These are phyloP conservation scores for Ophiostoma himal-ulmi DNA, from an alignment of 2,329 filamentous ascomycete species.

Conservation along the genomic window DNA sequence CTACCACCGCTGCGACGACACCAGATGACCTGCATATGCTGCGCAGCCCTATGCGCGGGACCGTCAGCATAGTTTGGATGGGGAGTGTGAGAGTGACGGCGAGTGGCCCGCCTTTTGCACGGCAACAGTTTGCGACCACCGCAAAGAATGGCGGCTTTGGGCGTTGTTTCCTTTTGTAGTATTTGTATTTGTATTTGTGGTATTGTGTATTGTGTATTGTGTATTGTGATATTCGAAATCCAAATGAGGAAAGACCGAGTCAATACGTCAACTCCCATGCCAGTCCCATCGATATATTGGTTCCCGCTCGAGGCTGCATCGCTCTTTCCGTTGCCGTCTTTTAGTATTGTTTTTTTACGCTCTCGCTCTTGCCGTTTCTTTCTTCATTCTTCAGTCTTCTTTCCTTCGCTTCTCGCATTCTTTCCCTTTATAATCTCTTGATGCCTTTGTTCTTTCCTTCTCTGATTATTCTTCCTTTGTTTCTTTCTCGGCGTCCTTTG, in stretches of 20 bases:
- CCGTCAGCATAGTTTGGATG: not conserved
- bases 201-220: no score
- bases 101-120: not conserved
- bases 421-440: no score
- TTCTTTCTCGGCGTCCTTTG: not conserved
- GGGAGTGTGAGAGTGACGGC: not conserved
- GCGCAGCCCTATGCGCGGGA: constrained; percentile 3
- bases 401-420: not conserved
- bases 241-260: not conserved
- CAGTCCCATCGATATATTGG: not conserved
- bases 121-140: not conserved
- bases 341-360: not conserved
- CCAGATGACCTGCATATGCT: constrained; percentile 3
- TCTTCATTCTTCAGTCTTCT: not conserved
- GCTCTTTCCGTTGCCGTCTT: not conserved
- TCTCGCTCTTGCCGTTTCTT: constrained; percentile 3
- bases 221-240: not conserved
- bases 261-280: not conserved
- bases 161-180: not conserved
- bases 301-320: not conserved
- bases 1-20: no score
- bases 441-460: not conserved
- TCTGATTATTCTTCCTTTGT: not conserved
- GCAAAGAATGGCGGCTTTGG: not conserved
- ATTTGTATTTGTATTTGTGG: not conserved